Base-by-base conservation (phyloP, 139 green algal species). In the Coelastrella sp. region DNA sequence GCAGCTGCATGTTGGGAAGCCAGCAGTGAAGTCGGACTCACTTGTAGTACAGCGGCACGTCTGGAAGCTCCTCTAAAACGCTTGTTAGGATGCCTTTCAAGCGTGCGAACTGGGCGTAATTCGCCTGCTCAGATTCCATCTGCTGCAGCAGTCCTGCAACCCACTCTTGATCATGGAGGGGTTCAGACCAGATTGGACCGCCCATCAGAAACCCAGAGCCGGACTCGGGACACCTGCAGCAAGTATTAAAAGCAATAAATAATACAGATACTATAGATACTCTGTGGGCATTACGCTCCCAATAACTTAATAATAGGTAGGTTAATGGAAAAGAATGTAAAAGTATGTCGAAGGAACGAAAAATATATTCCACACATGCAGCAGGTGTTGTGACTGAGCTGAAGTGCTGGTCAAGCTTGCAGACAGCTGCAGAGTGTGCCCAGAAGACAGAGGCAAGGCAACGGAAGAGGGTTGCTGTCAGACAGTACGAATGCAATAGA, bases 151-250 rank as follows among this genome's bases (percentile, higher is more conserved):
- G 80, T 5, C 66, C 79, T 9, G n/a, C 7, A 7, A 98, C 94
- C 90, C 94, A 99, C 0, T 80, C 91, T 0, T 84, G 85, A 89
- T 99, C 94, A 88, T 99, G 98, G 8, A 99, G 95, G 12, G 98
- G 96, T 35, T 94, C 95, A 0, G 93, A 89, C 98, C 98, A 99
- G 89, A 98, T 96, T 65, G 98, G 98, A 0, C 98, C 98, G 6
- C 98, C 98, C 94, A 99, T 97, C n/a, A 96, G 80, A 74, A 96
- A 98, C 17, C 89, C 88, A 1, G 88, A 82, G 35, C 95, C 97
- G 9, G 95, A 97, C 57, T 98, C 96, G 4, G 95, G 93, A 92
- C 97, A 99, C 49, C 85, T 90, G 85, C 58, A 20, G 74, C 17
- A 58, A 5, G 9, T 57, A 72, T 72, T 22, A 5, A 1, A 72